These are phyloP conservation scores for Arachis monticola DNA, from an alignment of 331 rosid genomes.

Conservation along the genomic window DNA sequence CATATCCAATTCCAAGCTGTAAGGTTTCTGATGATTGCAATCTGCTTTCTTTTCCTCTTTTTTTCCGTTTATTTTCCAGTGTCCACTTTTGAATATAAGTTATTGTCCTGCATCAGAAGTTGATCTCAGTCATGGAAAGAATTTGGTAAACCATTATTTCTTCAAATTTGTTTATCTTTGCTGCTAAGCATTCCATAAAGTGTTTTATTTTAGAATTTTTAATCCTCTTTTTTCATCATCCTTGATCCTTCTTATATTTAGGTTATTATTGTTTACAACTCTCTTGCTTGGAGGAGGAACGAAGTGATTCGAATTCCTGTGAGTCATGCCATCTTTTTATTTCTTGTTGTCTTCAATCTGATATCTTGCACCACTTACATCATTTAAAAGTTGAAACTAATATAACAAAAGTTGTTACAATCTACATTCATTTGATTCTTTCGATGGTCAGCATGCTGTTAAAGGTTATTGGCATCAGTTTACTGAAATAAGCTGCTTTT, in stretches of 20 bases:
- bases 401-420: background rate
- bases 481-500: slow-evolving; percentile 6
- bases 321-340: slow-evolving; percentile 45
- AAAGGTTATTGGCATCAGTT: slow-evolving; percentile 10
- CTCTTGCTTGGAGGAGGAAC: slow-evolving; percentile 76
- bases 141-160: slow-evolving; percentile 58
- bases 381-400: slow-evolving; percentile 19
- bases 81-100: slow-evolving; percentile 89
- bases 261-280: slow-evolving; percentile 73
- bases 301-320: slow-evolving; percentile 79
- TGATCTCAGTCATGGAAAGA: slow-evolving; percentile 73
- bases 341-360: slow-evolving; percentile 22
- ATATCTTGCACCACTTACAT: slow-evolving; percentile 7
- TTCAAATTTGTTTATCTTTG: slow-evolving; percentile 12
- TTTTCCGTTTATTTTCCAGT: slow-evolving; percentile 55
- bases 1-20: slow-evolving; percentile 9
- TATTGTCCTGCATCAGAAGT: slow-evolving; percentile 93
- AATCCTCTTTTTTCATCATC: slow-evolving; percentile 17
- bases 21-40: slow-evolving; percentile 31
- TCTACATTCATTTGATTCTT: slow-evolving; percentile 19
- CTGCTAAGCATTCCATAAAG: background rate
- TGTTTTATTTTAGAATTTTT: slow-evolving; percentile 15
- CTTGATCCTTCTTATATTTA: slow-evolving; percentile 33
- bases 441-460: slow-evolving; percentile 8
- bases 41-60: slow-evolving; percentile 20